Evolutionary conservation across 179 eudicot species (phyloP).

Genomic region (Vitellaria paradoxa): DNA sequence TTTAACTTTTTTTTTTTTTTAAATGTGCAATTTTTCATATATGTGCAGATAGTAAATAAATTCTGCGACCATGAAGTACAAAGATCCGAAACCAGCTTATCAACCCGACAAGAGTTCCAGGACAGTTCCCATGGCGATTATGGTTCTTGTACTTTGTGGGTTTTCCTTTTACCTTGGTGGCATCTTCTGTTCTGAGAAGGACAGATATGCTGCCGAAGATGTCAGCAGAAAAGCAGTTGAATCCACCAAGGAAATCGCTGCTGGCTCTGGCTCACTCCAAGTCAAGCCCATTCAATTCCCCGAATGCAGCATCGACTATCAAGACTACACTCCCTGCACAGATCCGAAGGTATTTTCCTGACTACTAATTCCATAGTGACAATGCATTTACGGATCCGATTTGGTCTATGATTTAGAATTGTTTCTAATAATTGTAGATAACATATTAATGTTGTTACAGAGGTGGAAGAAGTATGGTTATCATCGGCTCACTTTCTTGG

Average conservation of each 20-base stretch:
- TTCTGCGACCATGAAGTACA: slow-evolving; percentile 49
- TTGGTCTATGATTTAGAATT: neutral
- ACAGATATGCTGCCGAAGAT: slow-evolving; percentile 28
- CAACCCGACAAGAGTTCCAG: slow-evolving; percentile 52
- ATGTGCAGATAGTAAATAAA: neutral
- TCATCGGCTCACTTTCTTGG: slow-evolving; percentile 65
- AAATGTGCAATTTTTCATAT: too few relatives aligned
- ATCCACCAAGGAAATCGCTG: slow-evolving; percentile 24
- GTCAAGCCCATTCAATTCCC: slow-evolving; percentile 57
- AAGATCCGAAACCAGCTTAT: slow-evolving; percentile 50
- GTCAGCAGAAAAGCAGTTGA: slow-evolving; percentile 31
- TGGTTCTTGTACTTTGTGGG: slow-evolving; percentile 66
- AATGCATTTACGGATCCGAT: neutral
- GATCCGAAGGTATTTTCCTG: slow-evolving; percentile 66
- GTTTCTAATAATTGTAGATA: neutral
- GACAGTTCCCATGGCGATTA: slow-evolving; percentile 47
- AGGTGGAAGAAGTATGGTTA: slow-evolving; percentile 75
- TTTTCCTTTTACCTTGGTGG: slow-evolving; percentile 84
- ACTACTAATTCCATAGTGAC: neutral
- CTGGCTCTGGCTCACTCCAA: slow-evolving; percentile 37
- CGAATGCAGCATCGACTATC: slow-evolving; percentile 55
- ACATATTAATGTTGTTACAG: slow-evolving; percentile 29
- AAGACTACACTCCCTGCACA: slow-evolving; percentile 95
- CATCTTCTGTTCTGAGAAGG: slow-evolving; percentile 53
- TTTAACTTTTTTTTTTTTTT: too few relatives aligned